A percentile compares a stretch with the other conserved stretches of the same genome.
Evolutionary conservation across 768 basidiomycete genomes (phyloP).

Genomic region (Mycena capillaripes): DNA sequence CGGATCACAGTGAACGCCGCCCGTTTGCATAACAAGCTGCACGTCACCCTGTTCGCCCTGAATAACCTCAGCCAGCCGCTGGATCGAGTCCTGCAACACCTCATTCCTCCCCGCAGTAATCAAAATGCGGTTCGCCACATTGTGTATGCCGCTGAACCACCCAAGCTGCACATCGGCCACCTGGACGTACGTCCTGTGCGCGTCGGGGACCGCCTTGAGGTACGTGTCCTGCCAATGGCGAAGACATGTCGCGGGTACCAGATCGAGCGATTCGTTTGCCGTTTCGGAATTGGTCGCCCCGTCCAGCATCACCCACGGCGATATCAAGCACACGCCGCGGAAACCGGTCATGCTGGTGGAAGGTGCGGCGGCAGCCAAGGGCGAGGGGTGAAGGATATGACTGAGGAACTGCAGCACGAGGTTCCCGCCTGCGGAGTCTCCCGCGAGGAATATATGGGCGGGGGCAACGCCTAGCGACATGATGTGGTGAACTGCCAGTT

Average conservation of each 20-base stretch:
- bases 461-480: slow-evolving; percentile 27
- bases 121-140: not conserved
- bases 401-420: slow-evolving; percentile 34
- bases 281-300: not conserved
- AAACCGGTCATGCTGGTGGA: not conserved
- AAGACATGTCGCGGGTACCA: slow-evolving; percentile 4
- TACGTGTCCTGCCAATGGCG: slow-evolving; percentile 8
- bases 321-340: slow-evolving; percentile 26
- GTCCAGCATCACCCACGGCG: slow-evolving; percentile 21
- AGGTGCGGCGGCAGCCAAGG: not conserved
- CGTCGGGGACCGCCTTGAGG: slow-evolving; percentile 1
- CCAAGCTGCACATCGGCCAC: not conserved
- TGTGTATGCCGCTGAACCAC: slow-evolving; percentile 14
- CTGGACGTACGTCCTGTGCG: slow-evolving; percentile 11
- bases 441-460: slow-evolving; percentile 37
- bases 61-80: not conserved
- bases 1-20: slow-evolving; percentile 19
- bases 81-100: not conserved
- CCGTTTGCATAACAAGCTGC: slow-evolving; percentile 12
- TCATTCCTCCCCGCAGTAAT: slow-evolving; percentile 20
- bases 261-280: slow-evolving; percentile 10
- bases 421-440: slow-evolving; percentile 40
- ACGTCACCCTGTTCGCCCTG: not conserved
- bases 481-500: slow-evolving; percentile 29
- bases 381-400: slow-evolving; percentile 33